phyloP scores from a whole-genome alignment of 768 basidiomycete species.

The Lentinula sp. region DNA sequence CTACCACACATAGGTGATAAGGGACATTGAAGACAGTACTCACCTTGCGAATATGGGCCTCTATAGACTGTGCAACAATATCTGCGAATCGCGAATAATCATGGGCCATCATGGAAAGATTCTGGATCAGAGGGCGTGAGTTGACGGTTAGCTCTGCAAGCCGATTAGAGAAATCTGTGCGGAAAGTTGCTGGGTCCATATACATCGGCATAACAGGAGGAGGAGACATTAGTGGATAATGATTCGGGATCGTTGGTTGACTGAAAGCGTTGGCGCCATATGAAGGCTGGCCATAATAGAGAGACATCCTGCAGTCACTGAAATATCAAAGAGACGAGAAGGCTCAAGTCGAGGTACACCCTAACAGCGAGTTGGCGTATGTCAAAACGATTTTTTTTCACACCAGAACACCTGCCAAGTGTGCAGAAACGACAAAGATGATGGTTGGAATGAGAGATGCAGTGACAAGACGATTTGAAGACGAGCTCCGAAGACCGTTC shows the following conservation, averaged over 20 bases:
- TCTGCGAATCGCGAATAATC: constrained; percentile 75
- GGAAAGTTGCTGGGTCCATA: constrained; percentile 67
- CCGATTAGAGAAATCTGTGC: constrained; percentile 70
- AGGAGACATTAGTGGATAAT: constrained; percentile 39
- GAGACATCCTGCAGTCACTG: constrained; percentile 4
- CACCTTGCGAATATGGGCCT: constrained; percentile 84
- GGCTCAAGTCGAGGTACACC: not conserved
- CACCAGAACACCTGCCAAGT: constrained; percentile 1
- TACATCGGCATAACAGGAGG: constrained; percentile 23
- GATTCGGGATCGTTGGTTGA: constrained; percentile 25
- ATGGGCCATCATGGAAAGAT: constrained; percentile 87
- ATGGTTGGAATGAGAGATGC: constrained; percentile 4
- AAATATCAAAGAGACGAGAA: not conserved
- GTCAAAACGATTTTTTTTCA: not conserved
- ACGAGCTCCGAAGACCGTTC: not conserved
- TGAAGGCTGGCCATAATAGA: constrained; percentile 7
- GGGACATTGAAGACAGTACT: constrained; percentile 32
- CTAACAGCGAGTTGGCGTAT: constrained; percentile 4
- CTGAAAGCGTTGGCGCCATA: constrained; percentile 13
- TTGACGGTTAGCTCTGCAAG: constrained; percentile 86
- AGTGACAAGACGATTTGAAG: not conserved
- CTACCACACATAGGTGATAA: not conserved
- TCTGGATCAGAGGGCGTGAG: constrained; percentile 91
- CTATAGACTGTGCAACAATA: constrained; percentile 76
- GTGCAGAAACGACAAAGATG: not conserved